Evolutionary conservation across 2,329 filamentous ascomycete genomes (phyloP).

Genomic region (Alternaria gaisen): DNA sequence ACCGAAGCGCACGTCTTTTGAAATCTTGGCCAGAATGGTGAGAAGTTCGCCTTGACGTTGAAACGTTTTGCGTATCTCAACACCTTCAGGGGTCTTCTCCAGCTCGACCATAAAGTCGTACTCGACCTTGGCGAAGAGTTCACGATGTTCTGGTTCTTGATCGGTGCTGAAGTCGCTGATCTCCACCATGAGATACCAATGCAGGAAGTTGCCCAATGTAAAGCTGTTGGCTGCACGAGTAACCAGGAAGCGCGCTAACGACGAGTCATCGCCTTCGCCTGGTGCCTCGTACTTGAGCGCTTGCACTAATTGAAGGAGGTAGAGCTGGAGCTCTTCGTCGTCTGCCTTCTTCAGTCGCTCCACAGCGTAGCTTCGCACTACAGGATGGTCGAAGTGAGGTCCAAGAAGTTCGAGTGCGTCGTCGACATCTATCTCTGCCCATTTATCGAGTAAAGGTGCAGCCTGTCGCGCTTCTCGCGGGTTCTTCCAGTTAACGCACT

Average conservation of each 20-base stretch:
- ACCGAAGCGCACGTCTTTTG: conserved; percentile 84
- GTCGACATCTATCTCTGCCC: conserved; percentile 97
- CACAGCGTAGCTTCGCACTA: conserved; percentile 91
- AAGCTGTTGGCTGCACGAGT: conserved; percentile 87
- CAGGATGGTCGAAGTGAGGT: conserved; percentile 86
- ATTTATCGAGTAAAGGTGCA: conserved; percentile 86
- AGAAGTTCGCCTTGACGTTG: conserved; percentile 90
- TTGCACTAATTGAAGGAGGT: conserved; percentile 92
- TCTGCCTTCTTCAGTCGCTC: conserved; percentile 90
- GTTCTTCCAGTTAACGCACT: conserved; percentile 95
- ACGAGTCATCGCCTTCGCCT: conserved; percentile 77
- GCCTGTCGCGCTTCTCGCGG: conserved; percentile 85
- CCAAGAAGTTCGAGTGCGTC: conserved; percentile 94
- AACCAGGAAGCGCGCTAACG: conserved; percentile 88
- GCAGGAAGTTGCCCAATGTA: conserved; percentile 90
- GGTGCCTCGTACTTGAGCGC: conserved; percentile 76
- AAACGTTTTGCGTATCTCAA: conserved; percentile 77
- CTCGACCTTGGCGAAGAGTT: conserved; percentile 90
- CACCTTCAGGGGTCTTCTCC: conserved; percentile 73
- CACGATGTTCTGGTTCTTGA: conserved; percentile 77
- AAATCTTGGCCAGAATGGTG: conserved; percentile 85
- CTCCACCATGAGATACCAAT: conserved; percentile 99
- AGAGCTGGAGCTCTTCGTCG: conserved; percentile 88
- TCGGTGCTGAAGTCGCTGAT: conserved; percentile 84
- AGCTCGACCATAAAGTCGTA: conserved; percentile 96